These are phyloP conservation scores for Tilletia indica DNA, from an alignment of 1,284 basidiomycete genomes.

Conservation along the genomic window DNA sequence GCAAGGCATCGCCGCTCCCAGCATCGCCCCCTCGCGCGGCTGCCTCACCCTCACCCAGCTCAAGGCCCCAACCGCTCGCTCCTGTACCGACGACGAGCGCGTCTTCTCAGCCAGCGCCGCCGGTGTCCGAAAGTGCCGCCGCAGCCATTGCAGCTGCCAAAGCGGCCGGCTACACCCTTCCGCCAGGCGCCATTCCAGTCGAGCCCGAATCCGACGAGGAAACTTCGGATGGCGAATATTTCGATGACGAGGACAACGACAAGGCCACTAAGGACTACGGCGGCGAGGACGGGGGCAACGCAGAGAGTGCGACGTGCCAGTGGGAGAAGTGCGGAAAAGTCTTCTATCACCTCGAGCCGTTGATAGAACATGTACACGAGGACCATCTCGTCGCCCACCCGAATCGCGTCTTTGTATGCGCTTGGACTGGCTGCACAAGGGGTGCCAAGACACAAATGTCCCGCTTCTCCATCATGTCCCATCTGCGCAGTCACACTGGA, in stretches of 20 bases:
- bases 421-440: conserved; percentile 78
- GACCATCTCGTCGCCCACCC: conserved; percentile 73
- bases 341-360: conserved; percentile 68
- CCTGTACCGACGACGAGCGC: too few species aligned
- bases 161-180: conserved; percentile 7
- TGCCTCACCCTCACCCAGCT: background rate
- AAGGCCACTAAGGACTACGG: conserved; percentile 20
- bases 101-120: background rate
- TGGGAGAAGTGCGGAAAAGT: conserved; percentile 75
- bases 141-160: conserved; percentile 7
- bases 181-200: background rate
- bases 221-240: conserved; percentile 37
- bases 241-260: conserved; percentile 19
- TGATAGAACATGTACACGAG: conserved; percentile 75
- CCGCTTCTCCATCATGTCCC: conserved; percentile 79
- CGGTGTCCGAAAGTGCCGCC: background rate
- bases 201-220: conserved; percentile 18
- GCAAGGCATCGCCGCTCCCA: conserved; percentile 1
- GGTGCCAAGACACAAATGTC: conserved; percentile 78
- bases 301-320: conserved; percentile 60
- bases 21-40: conserved; percentile 3
- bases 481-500: conserved; percentile 76
- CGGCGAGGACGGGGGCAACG: conserved; percentile 35
- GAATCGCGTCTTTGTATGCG: conserved; percentile 80
- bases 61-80: too few species aligned